A percentile compares a stretch with the other conserved stretches of the same genome.
Evolutionary conservation across 306 rosid genomes (phyloP).

Genomic region (Castanopsis chinensis): DNA sequence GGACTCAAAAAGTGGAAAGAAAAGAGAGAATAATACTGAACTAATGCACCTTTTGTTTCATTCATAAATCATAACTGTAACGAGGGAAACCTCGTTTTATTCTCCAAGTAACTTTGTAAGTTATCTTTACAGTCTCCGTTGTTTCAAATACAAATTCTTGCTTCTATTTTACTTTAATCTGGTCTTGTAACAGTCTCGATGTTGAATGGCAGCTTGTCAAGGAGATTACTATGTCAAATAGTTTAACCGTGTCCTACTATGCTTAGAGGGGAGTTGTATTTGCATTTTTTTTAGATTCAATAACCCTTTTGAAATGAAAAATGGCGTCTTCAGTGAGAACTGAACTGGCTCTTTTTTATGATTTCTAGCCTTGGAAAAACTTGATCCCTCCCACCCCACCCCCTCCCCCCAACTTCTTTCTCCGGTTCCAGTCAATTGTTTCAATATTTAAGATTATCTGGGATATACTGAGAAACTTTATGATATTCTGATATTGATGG

Average conservation of each 20-base stretch:
- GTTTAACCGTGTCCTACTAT: neutral
- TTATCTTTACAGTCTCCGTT: slow-evolving; percentile 26
- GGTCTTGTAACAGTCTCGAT: neutral
- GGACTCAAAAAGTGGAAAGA: neutral
- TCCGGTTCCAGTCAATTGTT: neutral
- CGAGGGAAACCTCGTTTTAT: neutral
- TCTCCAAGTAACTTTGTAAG: slow-evolving; percentile 56
- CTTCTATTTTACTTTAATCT: neutral
- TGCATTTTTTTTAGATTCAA: slow-evolving; percentile 2
- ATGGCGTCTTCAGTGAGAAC: neutral
- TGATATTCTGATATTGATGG: too few relatives aligned
- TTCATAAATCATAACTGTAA: neutral
- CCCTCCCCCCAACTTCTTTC: neutral
- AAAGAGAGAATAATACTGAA: neutral
- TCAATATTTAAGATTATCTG: neutral
- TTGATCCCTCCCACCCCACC: too few relatives aligned
- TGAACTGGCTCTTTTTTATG: neutral
- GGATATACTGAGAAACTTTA: too few relatives aligned
- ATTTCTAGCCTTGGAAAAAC: neutral
- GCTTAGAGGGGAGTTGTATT: slow-evolving; percentile 1
- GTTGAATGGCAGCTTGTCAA: neutral
- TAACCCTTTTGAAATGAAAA: neutral
- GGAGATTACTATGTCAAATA: neutral
- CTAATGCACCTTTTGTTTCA: slow-evolving; percentile 3
- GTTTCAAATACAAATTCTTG: slow-evolving; percentile 5